Evolutionary conservation across 805 yeast species (phyloP).

Genomic region (Ogataea siamensis): DNA sequence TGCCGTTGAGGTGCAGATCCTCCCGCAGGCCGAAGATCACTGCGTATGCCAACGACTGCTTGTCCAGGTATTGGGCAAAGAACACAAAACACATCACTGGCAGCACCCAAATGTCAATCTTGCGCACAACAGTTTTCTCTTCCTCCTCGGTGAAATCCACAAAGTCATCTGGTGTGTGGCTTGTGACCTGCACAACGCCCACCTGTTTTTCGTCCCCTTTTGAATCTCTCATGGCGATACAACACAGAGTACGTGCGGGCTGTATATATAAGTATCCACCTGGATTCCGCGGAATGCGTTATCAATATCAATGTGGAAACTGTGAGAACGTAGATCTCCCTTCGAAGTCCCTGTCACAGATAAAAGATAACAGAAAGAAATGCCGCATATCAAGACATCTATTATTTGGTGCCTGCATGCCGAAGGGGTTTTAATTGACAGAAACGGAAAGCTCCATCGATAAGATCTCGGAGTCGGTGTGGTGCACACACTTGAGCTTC

Average conservation of each 20-base stretch:
- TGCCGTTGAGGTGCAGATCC: conserved; percentile 34
- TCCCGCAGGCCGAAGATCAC: conserved; percentile 36
- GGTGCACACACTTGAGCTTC: too few species aligned
- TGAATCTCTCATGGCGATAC: background rate
- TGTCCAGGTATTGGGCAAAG: conserved; percentile 41
- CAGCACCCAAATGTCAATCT: conserved; percentile 16
- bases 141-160: conserved; percentile 17
- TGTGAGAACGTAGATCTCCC: too few species aligned
- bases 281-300: too few species aligned
- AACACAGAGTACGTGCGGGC: background rate
- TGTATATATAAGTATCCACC: background rate
- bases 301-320: too few species aligned
- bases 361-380: too few species aligned
- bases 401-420: too few species aligned
- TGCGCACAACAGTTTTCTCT: conserved; percentile 24
- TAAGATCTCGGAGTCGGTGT: too few species aligned
- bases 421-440: too few species aligned
- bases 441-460: too few species aligned
- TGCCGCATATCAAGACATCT: too few species aligned
- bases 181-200: background rate
- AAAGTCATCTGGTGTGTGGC: conserved; percentile 4
- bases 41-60: conserved; percentile 38
- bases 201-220: background rate
- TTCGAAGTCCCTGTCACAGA: too few species aligned
- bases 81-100: conserved; percentile 36